phyloP scores from a whole-genome alignment of 2,329 filamentous ascomycete species.

The Emmonsiellopsis sp. region DNA sequence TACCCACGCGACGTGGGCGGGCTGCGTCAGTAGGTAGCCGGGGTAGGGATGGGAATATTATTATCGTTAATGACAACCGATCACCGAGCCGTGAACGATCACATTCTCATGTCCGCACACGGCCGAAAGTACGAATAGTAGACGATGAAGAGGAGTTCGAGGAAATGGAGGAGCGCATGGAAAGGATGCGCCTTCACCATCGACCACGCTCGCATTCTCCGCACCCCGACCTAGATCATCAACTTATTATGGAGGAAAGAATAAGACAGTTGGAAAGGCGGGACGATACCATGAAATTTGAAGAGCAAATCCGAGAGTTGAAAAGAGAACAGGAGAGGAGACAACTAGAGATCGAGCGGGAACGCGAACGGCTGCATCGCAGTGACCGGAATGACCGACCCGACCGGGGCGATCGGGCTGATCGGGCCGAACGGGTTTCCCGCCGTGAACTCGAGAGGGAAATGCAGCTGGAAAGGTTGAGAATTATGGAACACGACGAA shows the following conservation, averaged over 20 bases:
- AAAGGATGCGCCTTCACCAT: background rate
- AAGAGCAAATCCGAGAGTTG: constrained; percentile 9
- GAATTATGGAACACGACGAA: constrained; percentile 22
- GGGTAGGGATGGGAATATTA: background rate
- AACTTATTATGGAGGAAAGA: background rate
- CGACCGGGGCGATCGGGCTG: background rate
- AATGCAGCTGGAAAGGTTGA: constrained; percentile 23
- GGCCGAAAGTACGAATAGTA: background rate
- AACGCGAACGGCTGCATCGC: background rate
- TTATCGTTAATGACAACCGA: background rate
- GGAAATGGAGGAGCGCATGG: constrained; percentile 13
- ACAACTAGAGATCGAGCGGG: background rate
- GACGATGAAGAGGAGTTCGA: constrained; percentile 17
- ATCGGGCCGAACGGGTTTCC: constrained; percentile 3
- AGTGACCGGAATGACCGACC: background rate
- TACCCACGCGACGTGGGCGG: background rate
- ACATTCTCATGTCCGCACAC: background rate
- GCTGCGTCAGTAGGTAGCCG: background rate
- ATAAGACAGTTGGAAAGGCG: background rate
- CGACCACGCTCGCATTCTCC: background rate
- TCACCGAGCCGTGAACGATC: constrained; percentile 1
- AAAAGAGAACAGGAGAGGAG: constrained; percentile 35
- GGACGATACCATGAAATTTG: background rate
- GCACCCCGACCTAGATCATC: background rate
- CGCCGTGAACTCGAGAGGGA: constrained; percentile 17